These are phyloP conservation scores for Mycosphaerella arachidis DNA, from an alignment of 2,329 filamentous ascomycete genomes.

Conservation along the genomic window DNA sequence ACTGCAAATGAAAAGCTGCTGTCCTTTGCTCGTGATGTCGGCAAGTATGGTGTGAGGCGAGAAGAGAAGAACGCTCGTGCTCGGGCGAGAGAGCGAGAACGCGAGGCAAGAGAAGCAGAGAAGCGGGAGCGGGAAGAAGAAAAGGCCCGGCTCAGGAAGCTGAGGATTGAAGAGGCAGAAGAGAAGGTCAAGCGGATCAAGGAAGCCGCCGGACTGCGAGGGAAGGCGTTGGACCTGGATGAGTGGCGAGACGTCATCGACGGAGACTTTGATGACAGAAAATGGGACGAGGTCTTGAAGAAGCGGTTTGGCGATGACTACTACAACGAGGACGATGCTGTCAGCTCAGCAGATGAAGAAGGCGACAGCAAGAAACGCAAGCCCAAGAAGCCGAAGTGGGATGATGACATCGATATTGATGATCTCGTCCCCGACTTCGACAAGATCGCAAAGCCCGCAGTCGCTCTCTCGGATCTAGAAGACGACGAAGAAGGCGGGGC, in stretches of 20 bases:
- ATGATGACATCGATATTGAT: constrained; percentile 96
- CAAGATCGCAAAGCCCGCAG: constrained; percentile 51
- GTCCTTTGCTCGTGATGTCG: constrained; percentile 83
- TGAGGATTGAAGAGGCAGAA: constrained; percentile 88
- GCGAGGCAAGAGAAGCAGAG: constrained; percentile 71
- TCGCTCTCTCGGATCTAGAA: constrained; percentile 55
- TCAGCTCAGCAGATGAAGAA: constrained; percentile 39
- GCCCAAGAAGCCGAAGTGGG: constrained; percentile 82
- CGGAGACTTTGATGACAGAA: constrained; percentile 79
- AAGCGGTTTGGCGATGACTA: constrained; percentile 86
- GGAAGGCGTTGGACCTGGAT: constrained; percentile 62
- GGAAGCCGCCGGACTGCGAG: constrained; percentile 75
- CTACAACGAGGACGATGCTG: constrained; percentile 63
- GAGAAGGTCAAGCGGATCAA: constrained; percentile 83
- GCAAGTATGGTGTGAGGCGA: constrained; percentile 76
- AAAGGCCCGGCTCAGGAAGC: constrained; percentile 73
- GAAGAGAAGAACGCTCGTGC: constrained; percentile 80
- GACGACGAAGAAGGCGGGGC: constrained; percentile 35
- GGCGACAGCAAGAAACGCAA: constrained; percentile 45
- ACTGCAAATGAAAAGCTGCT: constrained; percentile 83
- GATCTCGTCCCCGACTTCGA: constrained; percentile 85
- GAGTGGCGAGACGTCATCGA: constrained; percentile 84
- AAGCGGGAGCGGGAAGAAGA: constrained; percentile 73
- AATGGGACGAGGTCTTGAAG: constrained; percentile 88
- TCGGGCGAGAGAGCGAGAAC: constrained; percentile 72